Evolutionary conservation across 2,329 filamentous ascomycete genomes (phyloP), one percentile per base, ranked within the genome.

Genomic region (Penicillium sclerotiorum): DNA sequence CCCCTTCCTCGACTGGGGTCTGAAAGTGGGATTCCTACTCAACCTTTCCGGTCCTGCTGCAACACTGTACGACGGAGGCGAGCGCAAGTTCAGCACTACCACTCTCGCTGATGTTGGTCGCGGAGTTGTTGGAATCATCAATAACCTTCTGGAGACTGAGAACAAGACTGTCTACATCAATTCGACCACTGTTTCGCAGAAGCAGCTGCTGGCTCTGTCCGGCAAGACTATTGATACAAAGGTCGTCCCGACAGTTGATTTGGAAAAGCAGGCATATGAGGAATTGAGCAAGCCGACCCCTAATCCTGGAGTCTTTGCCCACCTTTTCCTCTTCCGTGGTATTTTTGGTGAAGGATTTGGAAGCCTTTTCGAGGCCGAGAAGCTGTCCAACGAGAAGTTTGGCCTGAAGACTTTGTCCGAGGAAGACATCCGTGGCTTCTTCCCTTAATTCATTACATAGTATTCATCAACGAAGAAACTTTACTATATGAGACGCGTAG

Each of bases 11-110:
- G 68, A 67, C 36, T 66, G 63, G 57, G 51, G 55, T 25, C 41
- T 73, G 17, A 47, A 60, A n/a, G 35, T 65, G 2, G 68, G 68
- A 3, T 78, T 84, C 57, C 45, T 82, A 5, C 45, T 81, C 2
- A 70, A 80, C 51, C 20, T 52, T 1, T 53, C 73, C 1, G 68
- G 72, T 15, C 21, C 23, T 6, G 25, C 13, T 3, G 20, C 47
- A 2, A 8, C 25, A 1, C n/a, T 47, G 3, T 50, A 50, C 15
- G 63, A 58, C 67, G 50, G 50, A 6, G 56, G 56, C 3, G 51
- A 50, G 9, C 38, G 40, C 1, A 46, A 46, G 2, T 52, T 58
- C 27, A 52, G 47, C 15, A 47, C 45, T 1, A 54, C 56, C 11
- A 56, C 40, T 13, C 25, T 56, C 4, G 13, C 48, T 12, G 53